Evolutionary conservation across 306 rosid species (phyloP), one percentile per base, ranked within the genome.

Genomic region (Amphicarpaea edgeworthii): DNA sequence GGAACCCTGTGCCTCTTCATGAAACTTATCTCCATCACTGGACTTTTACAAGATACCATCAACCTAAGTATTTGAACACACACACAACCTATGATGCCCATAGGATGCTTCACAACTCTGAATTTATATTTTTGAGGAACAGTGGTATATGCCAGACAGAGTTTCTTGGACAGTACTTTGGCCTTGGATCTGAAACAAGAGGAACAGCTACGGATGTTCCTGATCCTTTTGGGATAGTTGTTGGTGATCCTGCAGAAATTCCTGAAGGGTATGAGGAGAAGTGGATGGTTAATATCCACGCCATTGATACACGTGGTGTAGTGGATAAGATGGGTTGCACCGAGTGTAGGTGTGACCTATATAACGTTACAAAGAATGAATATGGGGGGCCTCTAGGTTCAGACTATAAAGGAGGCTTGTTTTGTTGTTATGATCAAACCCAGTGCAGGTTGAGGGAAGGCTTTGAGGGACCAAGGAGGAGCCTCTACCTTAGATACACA

Each of bases 11-110:
- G 15, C 86, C 96, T 46, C 95, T 93, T 47, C 86, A 87, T 1
- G 93, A 93, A 77, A 86, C 95, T 65, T 93, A 90, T 77, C 85
- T 93, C 47, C 98, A 93, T 12, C 98, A 93, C 23, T 93, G 96
- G 96, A 23, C 34, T 75, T 19, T 90, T 28, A 21, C 0, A 2
- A 73, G 84, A 54, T 88, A 73, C 68, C n/a, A 34, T 34, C 40
- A 34, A 34, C 9, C 9, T 7, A 34, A 34, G 7, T 6, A 34
- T 34, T 8, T 34, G 8, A 34, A 4, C 5, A 42, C 75, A 68
- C 23, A 37, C 68, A 3, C 12, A 15, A 11, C 53, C 6, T 30
- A 77, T 45, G 77, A 72, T 66, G 58, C 30, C 4, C 76, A 61
- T 21, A 32, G 68, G 19, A 6, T 61, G 0, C 73, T 62, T 65